Evolutionary conservation across 2,329 filamentous ascomycete genomes (phyloP), one percentile per base, ranked within the genome.

Genomic region (Aspergillus sp.): DNA sequence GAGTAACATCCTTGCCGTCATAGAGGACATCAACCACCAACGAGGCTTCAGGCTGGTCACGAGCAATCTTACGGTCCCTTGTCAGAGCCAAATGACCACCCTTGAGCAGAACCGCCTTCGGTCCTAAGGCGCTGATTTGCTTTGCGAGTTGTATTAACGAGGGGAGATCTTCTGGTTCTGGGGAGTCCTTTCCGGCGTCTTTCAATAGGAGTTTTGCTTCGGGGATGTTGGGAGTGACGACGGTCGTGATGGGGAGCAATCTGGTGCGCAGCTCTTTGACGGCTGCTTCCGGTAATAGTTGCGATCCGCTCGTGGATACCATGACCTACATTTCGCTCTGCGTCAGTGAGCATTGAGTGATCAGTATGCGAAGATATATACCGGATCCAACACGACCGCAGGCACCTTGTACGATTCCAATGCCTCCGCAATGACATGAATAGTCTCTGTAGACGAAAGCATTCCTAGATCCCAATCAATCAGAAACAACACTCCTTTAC

Each of bases 51-150:
- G 75, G 75, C 1, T 81, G 74, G 0, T 65, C 71, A 41, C 69
- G 73, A 0, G 88, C 84, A 0, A 79, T 77, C 5, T 73, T 74
- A 19, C 82, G 75, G 43, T 85, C 79, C 44, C 73, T 76, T 4
- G 77, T 83, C 53, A 97, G 79, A 1, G 91, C 90, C n/a, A 85
- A 68, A 69, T 97, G 93, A 0, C 91, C 91, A 38, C 91, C 91
- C 69, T 97, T 97, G 49, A 96, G 74, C 7, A 97, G 77, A 25
- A 96, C 86, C 72, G 85, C 90, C 54, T 80, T 79, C 0, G 90
- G 84, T 0, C 90, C 90, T 0, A 95, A 73, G 1, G 68, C 64
- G 35, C 82, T 80, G 6, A 95, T 74, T 10, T 73, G 71, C 52
- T 78, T 81, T 1, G 86, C 89, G 30, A 95, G 74, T 1, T 68